phyloP scores from a whole-genome alignment of 345 rosid species.

The Corchorus olitorius region DNA sequence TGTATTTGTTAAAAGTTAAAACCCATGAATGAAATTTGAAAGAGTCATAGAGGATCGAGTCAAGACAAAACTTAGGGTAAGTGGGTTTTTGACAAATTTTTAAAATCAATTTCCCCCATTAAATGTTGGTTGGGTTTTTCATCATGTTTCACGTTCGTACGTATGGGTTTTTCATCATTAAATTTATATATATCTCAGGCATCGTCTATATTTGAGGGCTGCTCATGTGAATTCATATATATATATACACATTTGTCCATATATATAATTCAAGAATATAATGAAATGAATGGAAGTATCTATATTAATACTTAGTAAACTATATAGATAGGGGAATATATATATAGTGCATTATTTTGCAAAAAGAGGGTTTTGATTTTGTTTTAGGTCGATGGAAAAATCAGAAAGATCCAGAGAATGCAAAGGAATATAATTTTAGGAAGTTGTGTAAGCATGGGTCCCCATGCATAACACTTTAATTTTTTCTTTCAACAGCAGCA shows the following conservation, averaged over 20 bases:
- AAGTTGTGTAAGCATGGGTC: neutral
- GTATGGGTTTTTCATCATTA: neutral
- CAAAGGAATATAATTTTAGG: neutral
- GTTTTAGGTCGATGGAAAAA: too few relatives aligned
- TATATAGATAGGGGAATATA: too few relatives aligned
- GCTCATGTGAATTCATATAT: too few relatives aligned
- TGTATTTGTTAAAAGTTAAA: too few relatives aligned
- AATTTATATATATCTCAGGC: neutral
- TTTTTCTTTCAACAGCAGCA: neutral
- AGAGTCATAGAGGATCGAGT: neutral
- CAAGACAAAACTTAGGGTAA: constrained; percentile 17
- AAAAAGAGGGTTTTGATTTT: too few relatives aligned
- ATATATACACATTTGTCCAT: too few relatives aligned
- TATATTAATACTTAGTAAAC: too few relatives aligned
- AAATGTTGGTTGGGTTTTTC: constrained; percentile 11
- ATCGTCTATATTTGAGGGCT: too few relatives aligned
- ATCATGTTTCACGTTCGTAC: constrained; percentile 10
- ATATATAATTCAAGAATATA: too few relatives aligned
- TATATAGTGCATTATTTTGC: too few relatives aligned
- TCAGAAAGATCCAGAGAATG: too few relatives aligned
- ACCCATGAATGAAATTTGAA: constrained; percentile 6
- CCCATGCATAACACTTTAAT: neutral
- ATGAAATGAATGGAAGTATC: too few relatives aligned
- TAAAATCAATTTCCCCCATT: neutral
- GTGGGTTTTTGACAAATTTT: constrained; percentile 23